Evolutionary conservation across 768 basidiomycete genomes (phyloP).

Genomic region (Panaeolus papilionaceus): DNA sequence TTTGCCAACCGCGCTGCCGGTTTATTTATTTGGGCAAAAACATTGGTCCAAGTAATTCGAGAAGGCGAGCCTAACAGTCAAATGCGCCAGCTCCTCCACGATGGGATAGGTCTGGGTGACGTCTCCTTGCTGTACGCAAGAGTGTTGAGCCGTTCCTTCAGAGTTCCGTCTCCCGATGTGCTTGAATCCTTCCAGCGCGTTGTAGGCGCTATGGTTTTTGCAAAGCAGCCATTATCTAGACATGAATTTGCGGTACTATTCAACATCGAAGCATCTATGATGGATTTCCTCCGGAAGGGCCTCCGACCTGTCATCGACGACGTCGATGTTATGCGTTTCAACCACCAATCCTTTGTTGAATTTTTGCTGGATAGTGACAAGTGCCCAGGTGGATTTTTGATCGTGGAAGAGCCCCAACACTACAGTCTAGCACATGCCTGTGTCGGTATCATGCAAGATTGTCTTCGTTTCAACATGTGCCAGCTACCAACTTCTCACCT

Average conservation of each 20-base stretch:
- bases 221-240: slow-evolving; percentile 28
- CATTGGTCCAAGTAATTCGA: slow-evolving; percentile 26
- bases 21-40: slow-evolving; percentile 38
- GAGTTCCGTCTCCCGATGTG: slow-evolving; percentile 16
- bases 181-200: slow-evolving; percentile 24
- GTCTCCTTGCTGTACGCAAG: slow-evolving; percentile 27
- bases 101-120: slow-evolving; percentile 22
- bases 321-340: slow-evolving; percentile 23
- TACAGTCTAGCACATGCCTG: slow-evolving; percentile 27
- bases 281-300: slow-evolving; percentile 28
- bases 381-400: slow-evolving; percentile 25
- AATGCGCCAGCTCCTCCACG: slow-evolving; percentile 22
- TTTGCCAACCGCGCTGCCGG: slow-evolving; percentile 34
- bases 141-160: slow-evolving; percentile 29
- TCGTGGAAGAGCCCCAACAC: slow-evolving; percentile 26
- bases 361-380: slow-evolving; percentile 26
- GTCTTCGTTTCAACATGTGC: slow-evolving; percentile 43
- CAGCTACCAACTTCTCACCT: slow-evolving; percentile 35
- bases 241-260: slow-evolving; percentile 21
- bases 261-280: slow-evolving; percentile 21
- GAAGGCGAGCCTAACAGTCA: slow-evolving; percentile 24
- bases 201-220: slow-evolving; percentile 29
- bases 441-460: slow-evolving; percentile 34
- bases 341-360: slow-evolving; percentile 36
- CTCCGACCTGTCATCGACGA: slow-evolving; percentile 29